Base-by-base conservation (phyloP, 495 filamentous ascomycete species). In the Penicillium taxi region DNA sequence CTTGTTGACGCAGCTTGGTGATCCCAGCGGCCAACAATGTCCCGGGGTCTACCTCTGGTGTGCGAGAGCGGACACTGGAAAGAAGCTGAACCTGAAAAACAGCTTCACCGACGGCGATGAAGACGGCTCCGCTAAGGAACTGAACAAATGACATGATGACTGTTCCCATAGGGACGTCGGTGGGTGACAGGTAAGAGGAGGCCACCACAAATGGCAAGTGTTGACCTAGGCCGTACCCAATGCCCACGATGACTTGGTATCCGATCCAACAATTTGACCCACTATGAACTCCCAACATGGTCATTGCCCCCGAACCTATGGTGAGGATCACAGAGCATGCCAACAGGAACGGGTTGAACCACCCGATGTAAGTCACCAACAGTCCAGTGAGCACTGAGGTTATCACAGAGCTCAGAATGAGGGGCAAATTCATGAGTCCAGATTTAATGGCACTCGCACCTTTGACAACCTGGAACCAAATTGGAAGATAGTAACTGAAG, bases 51-150 rank as follows among this genome's bases (percentile, higher is more conserved):
- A 6, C 8, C 11, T 13, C 33, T 23, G 32, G 20, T 2, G 24
- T 6, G n/a, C 14, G 5, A 12, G 32, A 35, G 2, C 18, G 3
- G n/a, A 26, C 25, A 7, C 18, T 25, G 18, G 22, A 9, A 36
- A 78, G 48, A 5, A 87, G 70, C 37, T 71, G 66, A 56, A 81
- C 84, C 29, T 69, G 68, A 51, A 91, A 85, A 32, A 89, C 66
- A 39, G 75, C 83, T 48, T 88, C 77, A 5, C 66, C 80, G 26
- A 86, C 76, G 3, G 72, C 71, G 33, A 88, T 72, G 48, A 85
- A 83, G 3, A 88, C 52, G 0, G 83, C 73, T 12, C 75, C 77
- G 18, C 75, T 76, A n/a, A 88, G 59, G 0, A 70, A 76, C 50
- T 83, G 78, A 17, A 63, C 43, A 53, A 85, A 84, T 21, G 82